phyloP scores from a whole-genome alignment of 495 filamentous ascomycete species.

The Massariosphaeria phaeospora region DNA sequence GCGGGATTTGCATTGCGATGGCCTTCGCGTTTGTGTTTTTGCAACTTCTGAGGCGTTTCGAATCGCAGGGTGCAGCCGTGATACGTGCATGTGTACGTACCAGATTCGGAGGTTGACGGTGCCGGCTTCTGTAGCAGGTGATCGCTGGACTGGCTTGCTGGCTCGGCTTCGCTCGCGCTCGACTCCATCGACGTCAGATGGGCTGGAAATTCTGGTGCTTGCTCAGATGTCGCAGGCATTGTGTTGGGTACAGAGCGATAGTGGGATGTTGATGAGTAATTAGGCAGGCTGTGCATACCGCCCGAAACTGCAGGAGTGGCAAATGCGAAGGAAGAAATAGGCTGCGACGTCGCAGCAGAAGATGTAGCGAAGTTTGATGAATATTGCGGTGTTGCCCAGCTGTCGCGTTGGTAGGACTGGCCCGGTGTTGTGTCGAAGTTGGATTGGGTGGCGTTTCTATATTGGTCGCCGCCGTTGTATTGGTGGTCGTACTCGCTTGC shows the following conservation, averaged over 20 bases:
- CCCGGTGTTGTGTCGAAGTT: slow-evolving; percentile 38
- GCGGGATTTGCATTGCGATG: slow-evolving; percentile 54
- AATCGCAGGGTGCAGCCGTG: slow-evolving; percentile 87
- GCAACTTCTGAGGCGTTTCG: slow-evolving; percentile 75
- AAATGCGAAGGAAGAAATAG: slow-evolving; percentile 40
- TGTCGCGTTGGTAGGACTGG: slow-evolving; percentile 36
- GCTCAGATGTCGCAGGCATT: slow-evolving; percentile 37
- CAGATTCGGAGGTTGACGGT: slow-evolving; percentile 66
- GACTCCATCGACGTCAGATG: slow-evolving; percentile 62
- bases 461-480: slow-evolving; percentile 35
- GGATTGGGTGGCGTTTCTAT: slow-evolving; percentile 33
- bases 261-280: slow-evolving; percentile 12
- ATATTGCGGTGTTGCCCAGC: slow-evolving; percentile 42
- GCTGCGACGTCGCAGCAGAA: slow-evolving; percentile 31
- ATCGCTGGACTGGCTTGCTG: slow-evolving; percentile 27
- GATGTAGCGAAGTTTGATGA: slow-evolving; percentile 40
- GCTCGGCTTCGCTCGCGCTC: slow-evolving; percentile 52
- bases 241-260: slow-evolving; percentile 26
- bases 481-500: slow-evolving; percentile 47
- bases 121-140: slow-evolving; percentile 48
- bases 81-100: slow-evolving; percentile 93
- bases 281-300: slow-evolving; percentile 29
- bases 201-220: slow-evolving; percentile 56
- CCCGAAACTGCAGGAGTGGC: slow-evolving; percentile 42
- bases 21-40: slow-evolving; percentile 92